Evolutionary conservation across 768 basidiomycete genomes (phyloP).

Genomic region (Leucosporidium creatinivorum): DNA sequence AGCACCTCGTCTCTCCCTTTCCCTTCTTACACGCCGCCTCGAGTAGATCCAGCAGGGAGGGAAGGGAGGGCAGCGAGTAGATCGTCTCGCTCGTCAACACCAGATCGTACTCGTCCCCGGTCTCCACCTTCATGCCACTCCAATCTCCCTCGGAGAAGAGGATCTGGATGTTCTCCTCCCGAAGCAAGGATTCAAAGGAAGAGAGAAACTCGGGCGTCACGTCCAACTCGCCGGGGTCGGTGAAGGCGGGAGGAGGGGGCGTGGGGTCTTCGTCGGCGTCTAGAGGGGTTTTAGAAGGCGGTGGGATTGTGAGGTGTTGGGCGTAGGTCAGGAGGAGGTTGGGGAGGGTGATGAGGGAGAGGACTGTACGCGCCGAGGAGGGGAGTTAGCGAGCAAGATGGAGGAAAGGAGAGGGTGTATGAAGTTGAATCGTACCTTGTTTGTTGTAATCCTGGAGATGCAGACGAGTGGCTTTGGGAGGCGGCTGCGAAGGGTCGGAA

Average conservation of each 20-base stretch:
- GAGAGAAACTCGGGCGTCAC: slow-evolving; percentile 58
- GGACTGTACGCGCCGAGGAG: slow-evolving; percentile 2
- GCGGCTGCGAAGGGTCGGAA: slow-evolving; percentile 12
- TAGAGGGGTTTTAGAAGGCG: not conserved
- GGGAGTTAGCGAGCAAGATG: not conserved
- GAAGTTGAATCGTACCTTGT: slow-evolving; percentile 22
- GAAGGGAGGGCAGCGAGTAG: slow-evolving; percentile 62
- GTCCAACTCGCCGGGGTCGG: slow-evolving; percentile 52
- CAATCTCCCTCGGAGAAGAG: slow-evolving; percentile 79
- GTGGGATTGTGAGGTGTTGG: slow-evolving; percentile 6
- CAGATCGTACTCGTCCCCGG: slow-evolving; percentile 46
- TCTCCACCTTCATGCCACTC: slow-evolving; percentile 42
- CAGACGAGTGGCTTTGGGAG: slow-evolving; percentile 48
- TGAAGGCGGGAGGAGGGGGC: slow-evolving; percentile 29
- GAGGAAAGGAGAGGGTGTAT: not conserved
- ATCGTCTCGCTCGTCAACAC: slow-evolving; percentile 90
- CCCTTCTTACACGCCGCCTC: slow-evolving; percentile 17
- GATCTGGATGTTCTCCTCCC: slow-evolving; percentile 52
- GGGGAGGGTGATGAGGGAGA: slow-evolving; percentile 40
- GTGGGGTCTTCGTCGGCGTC: not conserved
- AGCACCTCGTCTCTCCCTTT: slow-evolving; percentile 49
- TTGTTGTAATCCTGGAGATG: slow-evolving; percentile 90
- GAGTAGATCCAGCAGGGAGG: slow-evolving; percentile 49
- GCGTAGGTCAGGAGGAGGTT: slow-evolving; percentile 40
- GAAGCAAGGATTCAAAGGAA: slow-evolving; percentile 60